phyloP scores from a whole-genome alignment of 1,284 basidiomycete genomes.

The Ustilago hordei region DNA sequence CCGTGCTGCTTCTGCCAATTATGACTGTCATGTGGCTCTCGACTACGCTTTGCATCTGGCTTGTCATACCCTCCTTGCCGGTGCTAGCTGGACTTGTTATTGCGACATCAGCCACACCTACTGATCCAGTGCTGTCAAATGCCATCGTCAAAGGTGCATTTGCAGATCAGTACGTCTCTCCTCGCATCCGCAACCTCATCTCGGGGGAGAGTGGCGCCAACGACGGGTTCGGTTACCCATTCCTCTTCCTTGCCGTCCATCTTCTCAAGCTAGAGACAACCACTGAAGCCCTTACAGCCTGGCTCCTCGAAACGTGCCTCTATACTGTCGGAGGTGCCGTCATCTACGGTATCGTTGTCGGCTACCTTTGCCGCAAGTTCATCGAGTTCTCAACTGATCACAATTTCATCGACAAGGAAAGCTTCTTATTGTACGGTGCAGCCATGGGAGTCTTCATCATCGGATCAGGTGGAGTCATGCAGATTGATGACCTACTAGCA shows the following conservation, averaged over 20 bases:
- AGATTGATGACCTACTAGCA: conserved; percentile 61
- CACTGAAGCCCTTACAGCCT: conserved; percentile 39
- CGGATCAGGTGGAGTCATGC: conserved; percentile 53
- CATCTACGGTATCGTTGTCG: conserved; percentile 52
- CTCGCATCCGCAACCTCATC: conserved; percentile 60
- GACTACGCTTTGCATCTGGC: conserved; percentile 50
- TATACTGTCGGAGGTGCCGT: conserved; percentile 51
- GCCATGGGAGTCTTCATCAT: conserved; percentile 60
- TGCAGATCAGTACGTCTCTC: conserved; percentile 62
- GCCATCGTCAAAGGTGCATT: conserved; percentile 64
- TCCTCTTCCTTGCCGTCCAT: conserved; percentile 58
- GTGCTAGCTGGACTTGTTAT: conserved; percentile 55
- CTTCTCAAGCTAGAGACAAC: conserved; percentile 49
- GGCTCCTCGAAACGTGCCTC: conserved; percentile 52
- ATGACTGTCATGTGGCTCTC: conserved; percentile 63
- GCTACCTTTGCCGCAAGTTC: conserved; percentile 45
- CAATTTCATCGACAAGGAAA: conserved; percentile 62
- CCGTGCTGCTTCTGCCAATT: conserved; percentile 52
- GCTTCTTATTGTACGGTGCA: conserved; percentile 58
- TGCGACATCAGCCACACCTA: conserved; percentile 54
- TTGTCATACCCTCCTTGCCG: conserved; percentile 50
- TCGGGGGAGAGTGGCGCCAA: conserved; percentile 64
- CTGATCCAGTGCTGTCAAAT: conserved; percentile 61
- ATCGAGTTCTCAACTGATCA: conserved; percentile 56
- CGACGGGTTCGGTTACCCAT: conserved; percentile 60